A percentile compares a stretch with the other conserved stretches of the same genome.
Evolutionary conservation across 306 rosid genomes (phyloP).

Genomic region (Trifolium repens): DNA sequence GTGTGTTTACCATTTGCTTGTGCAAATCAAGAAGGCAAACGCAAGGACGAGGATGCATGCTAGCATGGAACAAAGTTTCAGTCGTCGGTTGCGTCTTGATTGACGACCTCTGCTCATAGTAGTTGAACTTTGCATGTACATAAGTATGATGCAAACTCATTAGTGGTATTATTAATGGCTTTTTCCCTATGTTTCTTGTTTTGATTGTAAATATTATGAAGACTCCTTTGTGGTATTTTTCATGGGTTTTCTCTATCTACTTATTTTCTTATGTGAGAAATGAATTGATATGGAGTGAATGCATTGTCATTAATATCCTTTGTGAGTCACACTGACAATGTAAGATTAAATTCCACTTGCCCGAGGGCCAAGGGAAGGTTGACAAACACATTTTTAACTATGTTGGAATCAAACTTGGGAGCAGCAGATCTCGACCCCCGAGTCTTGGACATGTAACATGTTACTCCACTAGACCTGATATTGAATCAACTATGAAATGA

Average conservation of each 20-base stretch:
- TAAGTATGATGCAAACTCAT: neutral
- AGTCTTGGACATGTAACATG: too few relatives aligned
- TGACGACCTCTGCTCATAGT: constrained; percentile 7
- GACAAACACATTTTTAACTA: too few relatives aligned
- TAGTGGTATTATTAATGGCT: neutral
- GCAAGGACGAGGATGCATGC: constrained; percentile 36
- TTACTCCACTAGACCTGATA: too few relatives aligned
- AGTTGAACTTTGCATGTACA: neutral
- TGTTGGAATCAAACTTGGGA: too few relatives aligned
- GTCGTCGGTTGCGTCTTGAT: constrained; percentile 14
- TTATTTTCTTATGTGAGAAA: neutral
- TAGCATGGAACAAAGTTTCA: constrained; percentile 31
- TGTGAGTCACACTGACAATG: too few relatives aligned
- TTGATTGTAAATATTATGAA: neutral
- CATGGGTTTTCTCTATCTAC: neutral
- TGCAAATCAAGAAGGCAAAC: constrained; percentile 62
- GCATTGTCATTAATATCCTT: neutral
- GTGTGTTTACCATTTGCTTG: constrained; percentile 66
- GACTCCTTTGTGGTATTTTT: neutral
- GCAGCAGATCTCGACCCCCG: too few relatives aligned
- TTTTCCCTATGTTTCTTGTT: constrained; percentile 6
- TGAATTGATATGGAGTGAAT: neutral
- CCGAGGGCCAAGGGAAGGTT: too few relatives aligned
- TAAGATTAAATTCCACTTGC: too few relatives aligned
- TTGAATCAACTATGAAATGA: too few relatives aligned